Evolutionary conservation across 306 rosid genomes (phyloP).

Genomic region (Hippophae rhamnoides): DNA sequence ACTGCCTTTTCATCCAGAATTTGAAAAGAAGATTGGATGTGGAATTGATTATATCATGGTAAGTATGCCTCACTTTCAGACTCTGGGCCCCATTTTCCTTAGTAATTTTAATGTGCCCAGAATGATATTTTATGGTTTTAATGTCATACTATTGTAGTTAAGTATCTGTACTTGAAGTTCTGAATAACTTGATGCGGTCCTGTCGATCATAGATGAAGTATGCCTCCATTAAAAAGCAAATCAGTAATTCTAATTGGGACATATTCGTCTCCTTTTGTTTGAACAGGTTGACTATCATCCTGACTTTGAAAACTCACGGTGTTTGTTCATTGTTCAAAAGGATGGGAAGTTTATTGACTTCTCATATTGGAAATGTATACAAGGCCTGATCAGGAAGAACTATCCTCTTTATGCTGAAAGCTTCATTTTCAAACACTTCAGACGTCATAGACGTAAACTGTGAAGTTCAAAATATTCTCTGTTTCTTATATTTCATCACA

Average conservation of each 20-base stretch:
- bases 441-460: conserved; percentile 37
- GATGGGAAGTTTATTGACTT: conserved; percentile 84
- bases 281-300: conserved; percentile 88
- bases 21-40: conserved; percentile 67
- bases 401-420: conserved; percentile 91
- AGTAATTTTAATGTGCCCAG: neutral
- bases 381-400: conserved; percentile 88
- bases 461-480: conserved; percentile 28
- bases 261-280: conserved; percentile 16
- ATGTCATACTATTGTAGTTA: neutral
- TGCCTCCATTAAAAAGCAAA: too few relatives aligned
- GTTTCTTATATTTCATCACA: conserved; percentile 15
- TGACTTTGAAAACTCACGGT: conserved; percentile 69
- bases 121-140: conserved; percentile 2
- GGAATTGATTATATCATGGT: conserved; percentile 84
- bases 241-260: neutral
- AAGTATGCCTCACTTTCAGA: conserved; percentile 4
- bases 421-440: conserved; percentile 91
- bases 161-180: too few relatives aligned
- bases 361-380: conserved; percentile 94
- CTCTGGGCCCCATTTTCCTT: neutral
- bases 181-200: neutral
- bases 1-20: conserved; percentile 83
- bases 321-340: conserved; percentile 78
- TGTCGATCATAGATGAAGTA: too few relatives aligned